Percentiles rank a stretch among this genome's conserved stretches.
Evolutionary conservation across 345 rosid species (phyloP).

Genomic region (Gossypium anomalum): DNA sequence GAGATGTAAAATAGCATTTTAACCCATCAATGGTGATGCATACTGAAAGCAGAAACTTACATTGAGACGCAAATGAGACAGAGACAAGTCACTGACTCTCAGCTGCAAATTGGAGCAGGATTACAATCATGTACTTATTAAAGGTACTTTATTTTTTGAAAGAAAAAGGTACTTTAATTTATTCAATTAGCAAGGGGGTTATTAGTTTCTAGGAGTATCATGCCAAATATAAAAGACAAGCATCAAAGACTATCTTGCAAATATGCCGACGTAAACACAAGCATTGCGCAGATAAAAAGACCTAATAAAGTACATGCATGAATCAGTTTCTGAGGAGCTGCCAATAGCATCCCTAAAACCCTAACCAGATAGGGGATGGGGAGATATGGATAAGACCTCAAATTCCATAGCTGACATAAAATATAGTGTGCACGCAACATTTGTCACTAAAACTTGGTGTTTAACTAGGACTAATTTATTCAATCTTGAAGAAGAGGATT

Average conservation of each 20-base stretch:
- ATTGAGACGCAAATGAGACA: conserved; percentile 2
- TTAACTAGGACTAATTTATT: neutral
- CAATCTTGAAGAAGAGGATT: neutral
- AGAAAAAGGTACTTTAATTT: too few relatives aligned
- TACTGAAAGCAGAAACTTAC: neutral
- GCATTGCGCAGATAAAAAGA: conserved; percentile 46
- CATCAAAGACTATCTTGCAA: conserved; percentile 20
- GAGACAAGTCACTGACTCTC: neutral
- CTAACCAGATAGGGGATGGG: neutral
- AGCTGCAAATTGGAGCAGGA: neutral
- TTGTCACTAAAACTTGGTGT: neutral
- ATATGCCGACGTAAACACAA: conserved; percentile 53
- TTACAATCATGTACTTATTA: neutral
- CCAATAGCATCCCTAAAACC: conserved; percentile 61
- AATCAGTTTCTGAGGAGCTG: conserved; percentile 48
- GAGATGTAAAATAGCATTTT: conserved; percentile 2
- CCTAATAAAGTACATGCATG: conserved; percentile 66
- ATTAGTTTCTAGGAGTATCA: neutral
- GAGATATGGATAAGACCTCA: neutral
- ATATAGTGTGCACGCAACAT: neutral
- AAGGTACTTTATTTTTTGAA: too few relatives aligned
- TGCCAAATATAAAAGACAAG: neutral
- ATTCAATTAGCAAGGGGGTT: neutral
- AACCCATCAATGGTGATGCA: neutral
- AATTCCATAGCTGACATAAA: conserved; percentile 3